These are phyloP conservation scores for Solanum hybrid DNA, from an alignment of 305 asterid species.

Conservation along the genomic window DNA sequence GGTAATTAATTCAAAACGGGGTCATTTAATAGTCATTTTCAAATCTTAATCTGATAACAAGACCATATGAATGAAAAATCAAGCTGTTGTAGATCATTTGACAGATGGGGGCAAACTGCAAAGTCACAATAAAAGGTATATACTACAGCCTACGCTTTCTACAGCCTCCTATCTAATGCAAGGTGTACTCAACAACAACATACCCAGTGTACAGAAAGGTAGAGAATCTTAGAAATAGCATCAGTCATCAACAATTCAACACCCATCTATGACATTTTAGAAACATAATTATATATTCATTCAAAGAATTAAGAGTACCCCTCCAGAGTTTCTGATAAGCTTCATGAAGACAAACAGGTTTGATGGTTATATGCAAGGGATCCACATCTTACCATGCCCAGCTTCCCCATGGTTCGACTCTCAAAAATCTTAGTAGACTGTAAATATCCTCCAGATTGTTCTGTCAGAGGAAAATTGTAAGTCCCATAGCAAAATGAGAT, in stretches of 20 bases:
- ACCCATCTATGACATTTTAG: not conserved
- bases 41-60: not conserved
- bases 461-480: conserved; percentile 34
- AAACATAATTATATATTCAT: not conserved
- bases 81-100: not conserved
- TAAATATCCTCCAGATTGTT: conserved; percentile 89
- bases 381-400: conserved; percentile 83
- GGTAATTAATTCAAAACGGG: not conserved
- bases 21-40: not conserved
- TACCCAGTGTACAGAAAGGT: not conserved
- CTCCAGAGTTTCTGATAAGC: not conserved
- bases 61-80: not conserved
- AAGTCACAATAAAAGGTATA: not conserved
- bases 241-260: not conserved
- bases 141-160: not conserved
- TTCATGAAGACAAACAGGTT: not conserved
- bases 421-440: conserved; percentile 93
- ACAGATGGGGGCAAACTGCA: not conserved
- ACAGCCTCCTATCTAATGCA: not conserved
- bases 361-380: conserved; percentile 9
- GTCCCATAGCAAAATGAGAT: not conserved
- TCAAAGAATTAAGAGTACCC: not conserved
- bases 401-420: conserved; percentile 98
- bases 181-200: not conserved
- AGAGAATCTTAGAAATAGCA: conserved; percentile 1